Base-by-base conservation (phyloP, 768 basidiomycete species). In the Scleroderma bovista region DNA sequence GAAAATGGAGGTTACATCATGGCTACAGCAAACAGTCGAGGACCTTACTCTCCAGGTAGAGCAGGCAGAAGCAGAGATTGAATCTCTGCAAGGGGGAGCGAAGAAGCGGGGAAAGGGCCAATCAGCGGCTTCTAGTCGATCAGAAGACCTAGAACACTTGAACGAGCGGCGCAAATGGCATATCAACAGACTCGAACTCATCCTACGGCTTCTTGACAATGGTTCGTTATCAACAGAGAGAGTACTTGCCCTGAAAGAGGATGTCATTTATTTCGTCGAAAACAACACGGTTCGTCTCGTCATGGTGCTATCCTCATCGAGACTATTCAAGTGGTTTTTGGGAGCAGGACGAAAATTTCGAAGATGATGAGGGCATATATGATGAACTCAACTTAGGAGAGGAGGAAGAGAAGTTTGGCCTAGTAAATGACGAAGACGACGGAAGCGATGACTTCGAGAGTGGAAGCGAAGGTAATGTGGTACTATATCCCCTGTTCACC, bases 91-190 rank as follows among this genome's bases (percentile, higher is more conserved):
- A 60, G 84, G 84, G 15, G 70, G 71, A 10, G 85, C 83, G 51
- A 94, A 93, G 80, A 93, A 89, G 73, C 84, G 88, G 71, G 85
- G 81, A 60, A 87, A 87, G 63, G 79, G 78, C 37, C 79, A 79
- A 36, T 77, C 79, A 2, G 75, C 78, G 3, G 69, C 80, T 22
- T 78, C 80, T 44, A 86, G 87, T 52, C 81, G 93, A 48, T 68
- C 87, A 56, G 87, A 88, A 57, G 84, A 90, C 57, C 78, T 99
- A 51, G 95, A 98, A 61, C 70, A 75, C 47, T 69, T 94, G 56
- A 99, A 98, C 67, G 95, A 97, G 53, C 82, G 94, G 51, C 77
- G 96, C 60, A 87, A 88, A 66, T 99, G 95, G 94, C 96, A 99
- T 66, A 81, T 96, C 60, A 79, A 78, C 57, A 80, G 94, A 48